Evolutionary conservation across 257 asterid species (phyloP), one percentile per base, ranked within the genome.

Genomic region (Petrea volubilis): DNA sequence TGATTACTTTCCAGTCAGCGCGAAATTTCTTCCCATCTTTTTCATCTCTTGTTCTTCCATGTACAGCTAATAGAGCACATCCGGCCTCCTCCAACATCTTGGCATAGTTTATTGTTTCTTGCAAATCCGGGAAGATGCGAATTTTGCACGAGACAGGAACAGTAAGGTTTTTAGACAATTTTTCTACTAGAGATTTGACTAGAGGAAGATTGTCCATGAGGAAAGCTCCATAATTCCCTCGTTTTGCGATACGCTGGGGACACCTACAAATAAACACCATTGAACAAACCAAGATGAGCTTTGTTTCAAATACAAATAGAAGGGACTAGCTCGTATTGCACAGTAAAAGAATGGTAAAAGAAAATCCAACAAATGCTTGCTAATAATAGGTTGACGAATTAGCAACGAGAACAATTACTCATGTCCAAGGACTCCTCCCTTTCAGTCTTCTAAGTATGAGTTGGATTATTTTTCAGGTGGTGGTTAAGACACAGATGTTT

Each of bases 11-110:
- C 99, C 99, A 92, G 82, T 82, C 77, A 1, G 99, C 99, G n/a
- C 98, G 90, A 55, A 88, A 72, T 70, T 95, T 92, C 76, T 83
- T 95, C 29, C 97, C 93, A 61, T 95, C 97, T 20, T 95, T 95
- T 76, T 92, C 96, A 57, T 95, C 98, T 75, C 98, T 84, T 40
- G 97, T 95, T 79, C 98, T 84, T 60, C 99, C 99, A 34, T 95
- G 99, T 20, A 95, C 97, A 0, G 98, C 99, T 74, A 95, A 78
- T 47, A 95, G 85, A 68, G 97, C 74, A 81, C 99, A 95, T 14
- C 99, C 99, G 2, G 98, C 97, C 29, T 92, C 97, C 73, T 95
- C 98, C 78, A 95, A 69, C 98, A 95, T 95, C 78, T 87, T 92
- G 46, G 98, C 99, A 23, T 92, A 95, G 17, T 72, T 84, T n/a